Base-by-base conservation (phyloP, 495 filamentous ascomycete genomes). In the Sordaria brevicollis region DNA sequence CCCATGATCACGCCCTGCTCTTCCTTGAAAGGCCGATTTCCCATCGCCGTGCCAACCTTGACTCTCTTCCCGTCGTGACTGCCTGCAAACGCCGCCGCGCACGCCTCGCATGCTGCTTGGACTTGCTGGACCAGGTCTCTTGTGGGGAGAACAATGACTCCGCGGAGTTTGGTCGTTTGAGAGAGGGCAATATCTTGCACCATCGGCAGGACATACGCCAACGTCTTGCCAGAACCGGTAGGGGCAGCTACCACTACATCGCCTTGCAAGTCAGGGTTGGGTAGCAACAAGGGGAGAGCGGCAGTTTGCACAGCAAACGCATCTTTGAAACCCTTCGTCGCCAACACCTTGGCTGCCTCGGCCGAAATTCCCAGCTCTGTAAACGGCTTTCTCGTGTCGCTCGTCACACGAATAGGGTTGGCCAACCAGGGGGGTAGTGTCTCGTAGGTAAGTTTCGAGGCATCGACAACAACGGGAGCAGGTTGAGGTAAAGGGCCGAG, bases 191-290 rank as follows among this genome's bases (percentile, higher is more conserved):
- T 79, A n/a, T 87, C 85, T 41, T 92, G 87, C 17, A 97, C 81
- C 72, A 97, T 86, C 0, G 94, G 94, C n/a, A 97, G 82, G 1
- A 93, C 84, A 71, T 98, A 98, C 5, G 94, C 89, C 3, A 98
- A 80, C 0, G 94, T 98, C 76, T 98, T 98, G 65, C 94, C 94
- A 0, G 94, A 97, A 5, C 94, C 94, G 1, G 94, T 98, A 4
- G 92, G 88, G 1, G 94, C 94, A 25, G 93, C 93, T 17, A 98
- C 87, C 67, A 95, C 91, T 7, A 98, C 71, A 80, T 98, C 94
- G 3, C 92, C 91, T 3, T 83, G 78, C 68, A 86, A 77, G 17
- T 79, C 77, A 0, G 85, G 85, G 15, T 75, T 73, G 8, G 90
- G 86, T 1, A 94, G 79, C 4, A 97, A 85, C 35, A 96, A 80